Base-by-base conservation (phyloP, 1,284 basidiomycete genomes). In the Cutaneotrichosporon cavernicola region DNA sequence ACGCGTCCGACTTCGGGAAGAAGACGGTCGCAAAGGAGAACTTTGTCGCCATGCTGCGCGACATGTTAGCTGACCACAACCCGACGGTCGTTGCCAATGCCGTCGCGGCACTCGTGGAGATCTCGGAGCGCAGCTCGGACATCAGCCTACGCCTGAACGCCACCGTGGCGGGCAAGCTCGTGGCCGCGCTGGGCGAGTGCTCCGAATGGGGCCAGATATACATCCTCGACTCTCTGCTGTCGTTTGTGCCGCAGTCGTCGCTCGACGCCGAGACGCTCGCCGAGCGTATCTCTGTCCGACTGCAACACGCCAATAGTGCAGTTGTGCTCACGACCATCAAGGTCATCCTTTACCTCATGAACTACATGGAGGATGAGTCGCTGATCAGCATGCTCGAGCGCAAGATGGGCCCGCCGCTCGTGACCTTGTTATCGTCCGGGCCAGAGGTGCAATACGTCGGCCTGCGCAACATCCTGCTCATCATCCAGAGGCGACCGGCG, bases 141-240 rank as follows among this genome's bases (percentile, higher is more conserved):
- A 82, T 81, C 36, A 74, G 77, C n/a, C 69, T 81, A 69, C 80
- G 71, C 70, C 76, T 72, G 69, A 84, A 78, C 60, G 74, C 75
- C 6, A 78, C 76, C 4, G 78, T 80, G 8, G 77, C 79, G 0
- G 80, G 80, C 57, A 97, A 97, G 78, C 86, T 99, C 7, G 85
- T 99, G 61, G 91, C 97, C 56, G 96, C 96, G 2, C 84, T 99
- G 22, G 97, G 97, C 75, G 97, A 98, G 81, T 98, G 96, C 78
- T 97, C 96, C 0, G 96, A 99, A 82, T 99, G 97, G 97, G 96
- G 96, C 1, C 96, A 98, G 80, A 94, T 98, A 49, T 99, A 99
- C 79, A 98, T 99, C 69, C 85, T 99, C 60, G 97, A 99, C 78
- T 90, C 92, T 4, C 81, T 99, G 38, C 82, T 99, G 66, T 91